A percentile compares a stretch with the other conserved stretches of the same genome.
Evolutionary conservation across 345 rosid species (phyloP).

Genomic region (Eucalyptus pumila): DNA sequence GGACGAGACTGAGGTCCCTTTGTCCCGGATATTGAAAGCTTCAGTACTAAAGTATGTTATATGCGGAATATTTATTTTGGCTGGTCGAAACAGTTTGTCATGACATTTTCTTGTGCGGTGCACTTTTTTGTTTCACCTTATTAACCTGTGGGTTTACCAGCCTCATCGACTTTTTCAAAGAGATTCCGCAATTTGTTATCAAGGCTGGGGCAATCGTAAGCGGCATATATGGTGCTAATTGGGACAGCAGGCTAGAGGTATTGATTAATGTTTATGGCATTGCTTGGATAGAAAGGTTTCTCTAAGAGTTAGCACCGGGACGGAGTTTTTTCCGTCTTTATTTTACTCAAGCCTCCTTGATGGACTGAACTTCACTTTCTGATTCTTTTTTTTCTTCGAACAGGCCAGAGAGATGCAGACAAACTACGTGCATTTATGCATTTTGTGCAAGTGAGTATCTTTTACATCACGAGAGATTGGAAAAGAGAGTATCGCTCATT

Average conservation of each 20-base stretch:
- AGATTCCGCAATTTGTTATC: constrained; percentile 78
- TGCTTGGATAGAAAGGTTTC: background rate
- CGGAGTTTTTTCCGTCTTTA: background rate
- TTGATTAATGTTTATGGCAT: background rate
- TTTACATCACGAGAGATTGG: background rate
- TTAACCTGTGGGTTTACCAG: constrained; percentile 20
- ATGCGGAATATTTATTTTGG: background rate
- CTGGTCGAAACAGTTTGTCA: background rate
- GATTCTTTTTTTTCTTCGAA: background rate
- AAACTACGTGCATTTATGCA: constrained; percentile 71
- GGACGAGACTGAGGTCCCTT: constrained; percentile 30
- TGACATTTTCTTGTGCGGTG: background rate
- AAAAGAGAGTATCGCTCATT: background rate
- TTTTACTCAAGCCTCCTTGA: background rate
- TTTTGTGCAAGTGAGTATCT: constrained; percentile 64
- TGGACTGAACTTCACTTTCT: background rate
- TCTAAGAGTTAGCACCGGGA: background rate
- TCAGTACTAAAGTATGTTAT: constrained; percentile 58
- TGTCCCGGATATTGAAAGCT: constrained; percentile 67
- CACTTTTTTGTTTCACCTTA: background rate
- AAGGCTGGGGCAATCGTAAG: constrained; percentile 69
- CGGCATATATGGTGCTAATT: constrained; percentile 57
- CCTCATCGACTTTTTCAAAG: constrained; percentile 74
- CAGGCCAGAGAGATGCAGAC: constrained; percentile 88
- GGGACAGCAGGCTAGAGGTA: constrained; percentile 95